Evolutionary conservation across 179 eudicot species (phyloP), one percentile per base, ranked within the genome.

Genomic region (Sideroxylon spinosum): DNA sequence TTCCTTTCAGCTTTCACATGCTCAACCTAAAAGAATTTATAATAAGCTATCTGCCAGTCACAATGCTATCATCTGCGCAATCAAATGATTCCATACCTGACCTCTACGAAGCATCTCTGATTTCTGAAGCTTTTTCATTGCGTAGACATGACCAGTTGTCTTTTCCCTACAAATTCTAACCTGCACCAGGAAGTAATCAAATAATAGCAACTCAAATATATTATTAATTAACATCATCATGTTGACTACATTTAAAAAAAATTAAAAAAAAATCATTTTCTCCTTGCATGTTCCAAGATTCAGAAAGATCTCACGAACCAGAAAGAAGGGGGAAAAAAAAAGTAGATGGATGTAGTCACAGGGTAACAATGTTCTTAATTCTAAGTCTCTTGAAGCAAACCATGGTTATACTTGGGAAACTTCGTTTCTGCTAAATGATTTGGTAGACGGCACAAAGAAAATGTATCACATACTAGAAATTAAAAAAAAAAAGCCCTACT

Each of bases 1-100:
- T 89, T 87, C 80, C 92, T 84, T 84, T 89, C 92, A 73, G 92
- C 92, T 87, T 86, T 89, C 62, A 89, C 92, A 81, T 89, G 92
- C 78, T 89, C 90, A 79, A 89, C 92, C 92, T 88, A 75, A 71
- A 84, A 72, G 60, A 23, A 49, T 7, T 44, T 9, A 13, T 19
- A 52, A 9, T 37, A 29, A 57, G 82, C 53, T 76, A 20, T 49
- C 61, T 53, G 74, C 37, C 32, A 78, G 14, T 64, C 16, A 46
- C 66, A 67, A 44, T 61, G 46, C 22, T 53, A 13, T 44, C 29
- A 77, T 10, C 46, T 52, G 44, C 50, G 69, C 20, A 44, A 25
- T 66, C 17, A 46, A 28, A 77, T 63, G 28, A 64, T 60, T 23
- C n/a, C 50, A 66, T 74, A 85, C 87, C 85, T 87, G 90, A 25